Evolutionary conservation across 2,329 filamentous ascomycete species (phyloP), one percentile per base, ranked within the genome.

Genomic region (Sporothrix pseudoabietina): DNA sequence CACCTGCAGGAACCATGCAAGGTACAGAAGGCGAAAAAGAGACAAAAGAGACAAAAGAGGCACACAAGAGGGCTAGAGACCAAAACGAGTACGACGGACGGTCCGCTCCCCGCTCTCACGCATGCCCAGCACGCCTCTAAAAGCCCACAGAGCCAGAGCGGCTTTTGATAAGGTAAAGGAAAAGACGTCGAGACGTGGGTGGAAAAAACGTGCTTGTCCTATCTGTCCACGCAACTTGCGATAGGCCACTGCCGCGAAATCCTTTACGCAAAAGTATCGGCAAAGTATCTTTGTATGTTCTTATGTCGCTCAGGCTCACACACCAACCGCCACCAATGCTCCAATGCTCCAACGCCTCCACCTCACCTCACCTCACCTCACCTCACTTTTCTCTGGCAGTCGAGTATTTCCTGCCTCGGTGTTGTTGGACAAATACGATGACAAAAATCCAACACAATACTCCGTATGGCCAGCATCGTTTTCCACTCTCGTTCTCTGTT

Each of bases 1-100:
- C 7, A 57, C 26, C 69, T 73, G 72, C 74, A 75, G 72, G 71
- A 72, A 72, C 72, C 55, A 72, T 73, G 72, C 71, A 75, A 75
- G 74, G 74, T 71, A 74, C 72, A 30, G 49, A 35, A 32, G 41
- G 22, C 44, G 54, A 44, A 59, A 55, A 30, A 57, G 71, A 30
- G 49, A 71, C n/a, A n/a, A 12, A 30, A 61, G 9, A 61, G 39
- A 14, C 47, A 61, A 22, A 59, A 63, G 39, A n/a, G n/a, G n/a
- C n/a, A n/a, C n/a, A n/a, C n/a, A n/a, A n/a, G n/a, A n/a, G n/a
- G n/a, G n/a, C n/a, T n/a, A n/a, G n/a, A 69, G 65, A 19, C 35
- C 30, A 47, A 39, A 22, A 39, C 44, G 59, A 65, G 39, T 6
- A n/a, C 9, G 47, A 49, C 30, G 30, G 47, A 49, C n/a, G 65